Percentiles rank a stretch among this genome's conserved stretches.
Conservation (phyloP, 2,329 filamentous ascomycete species). For the Ampelomyces quisqualis region DNA sequence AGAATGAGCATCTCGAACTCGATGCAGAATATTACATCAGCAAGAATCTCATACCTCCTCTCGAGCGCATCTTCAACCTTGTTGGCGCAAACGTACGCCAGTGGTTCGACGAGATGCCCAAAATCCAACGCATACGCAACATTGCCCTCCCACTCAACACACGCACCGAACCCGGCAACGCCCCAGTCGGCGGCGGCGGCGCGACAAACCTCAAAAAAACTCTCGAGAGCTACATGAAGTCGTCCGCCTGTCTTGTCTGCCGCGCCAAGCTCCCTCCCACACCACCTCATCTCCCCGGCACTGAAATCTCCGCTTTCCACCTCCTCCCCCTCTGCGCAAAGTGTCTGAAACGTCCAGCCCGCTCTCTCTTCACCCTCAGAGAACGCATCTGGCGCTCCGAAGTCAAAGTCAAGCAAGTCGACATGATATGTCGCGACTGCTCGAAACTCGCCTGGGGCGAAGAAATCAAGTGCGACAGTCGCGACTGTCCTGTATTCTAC, state of each 20-base stretch:
- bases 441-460: conserved; percentile 71
- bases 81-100: conserved; percentile 85
- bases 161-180: conserved; percentile 14
- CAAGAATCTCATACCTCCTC: conserved; percentile 91
- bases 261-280: conserved; percentile 56
- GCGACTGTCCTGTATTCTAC: conserved; percentile 93
- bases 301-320: conserved; percentile 18
- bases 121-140: conserved; percentile 72
- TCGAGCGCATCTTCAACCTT: conserved; percentile 95
- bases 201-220: conserved; percentile 60
- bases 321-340: conserved; percentile 56
- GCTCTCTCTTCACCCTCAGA: conserved; percentile 65
- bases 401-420: conserved; percentile 62
- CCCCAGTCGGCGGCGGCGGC: conserved; percentile 27
- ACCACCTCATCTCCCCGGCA: conserved; percentile 10
- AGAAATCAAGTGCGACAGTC: conserved; percentile 81
- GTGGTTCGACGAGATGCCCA: conserved; percentile 98
- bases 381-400: conserved; percentile 64
- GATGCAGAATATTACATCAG: conserved; percentile 96
- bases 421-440: conserved; percentile 77
- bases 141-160: conserved; percentile 45
- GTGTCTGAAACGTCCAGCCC: conserved; percentile 58
- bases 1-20: conserved; percentile 74
- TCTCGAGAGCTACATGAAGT: conserved; percentile 90
- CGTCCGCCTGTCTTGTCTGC: conserved; percentile 77